These are phyloP conservation scores for Hymenoscyphus fructigenus DNA, from an alignment of 2,329 filamentous ascomycete species.

Conservation along the genomic window DNA sequence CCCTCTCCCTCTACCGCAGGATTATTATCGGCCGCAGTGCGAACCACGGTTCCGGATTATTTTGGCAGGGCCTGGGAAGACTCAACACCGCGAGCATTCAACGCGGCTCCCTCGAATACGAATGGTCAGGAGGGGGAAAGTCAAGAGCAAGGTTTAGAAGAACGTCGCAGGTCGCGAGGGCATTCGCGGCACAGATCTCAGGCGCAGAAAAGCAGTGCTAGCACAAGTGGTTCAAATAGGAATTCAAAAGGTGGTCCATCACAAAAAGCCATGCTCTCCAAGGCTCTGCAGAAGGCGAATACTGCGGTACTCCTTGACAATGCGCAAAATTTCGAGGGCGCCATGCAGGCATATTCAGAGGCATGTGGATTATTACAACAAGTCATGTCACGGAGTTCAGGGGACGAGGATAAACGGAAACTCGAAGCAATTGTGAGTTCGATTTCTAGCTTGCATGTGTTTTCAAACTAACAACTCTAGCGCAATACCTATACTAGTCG, in stretches of 20 bases:
- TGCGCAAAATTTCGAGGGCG: slow-evolving; percentile 89
- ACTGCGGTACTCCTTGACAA: slow-evolving; percentile 94
- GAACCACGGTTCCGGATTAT: slow-evolving; percentile 34
- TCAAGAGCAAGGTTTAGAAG: slow-evolving; percentile 14
- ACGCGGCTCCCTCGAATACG: slow-evolving; percentile 21
- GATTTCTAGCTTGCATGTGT: background rate
- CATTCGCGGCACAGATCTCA: slow-evolving; percentile 50
- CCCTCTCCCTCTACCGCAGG: slow-evolving; percentile 36
- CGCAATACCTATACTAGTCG: slow-evolving; percentile 86
- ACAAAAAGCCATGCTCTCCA: slow-evolving; percentile 96
- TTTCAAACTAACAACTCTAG: slow-evolving; percentile 45
- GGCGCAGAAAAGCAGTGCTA: slow-evolving; percentile 45
- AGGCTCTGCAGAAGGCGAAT: slow-evolving; percentile 91
- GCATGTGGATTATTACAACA: slow-evolving; percentile 85
- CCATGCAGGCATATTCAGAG: slow-evolving; percentile 85
- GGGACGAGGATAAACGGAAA: slow-evolving; percentile 84
- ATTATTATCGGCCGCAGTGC: slow-evolving; percentile 35
- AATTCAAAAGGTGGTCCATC: slow-evolving; percentile 55
- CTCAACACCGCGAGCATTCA: slow-evolving; percentile 27
- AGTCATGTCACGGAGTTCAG: slow-evolving; percentile 81
- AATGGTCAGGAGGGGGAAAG: slow-evolving; percentile 17
- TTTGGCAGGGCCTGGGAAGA: slow-evolving; percentile 34
- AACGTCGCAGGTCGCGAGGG: slow-evolving; percentile 25
- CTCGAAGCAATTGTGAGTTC: slow-evolving; percentile 85
- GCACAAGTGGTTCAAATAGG: slow-evolving; percentile 39